phyloP scores from a whole-genome alignment of 495 filamentous ascomycete genomes.

The Penicillium egyptiacum region DNA sequence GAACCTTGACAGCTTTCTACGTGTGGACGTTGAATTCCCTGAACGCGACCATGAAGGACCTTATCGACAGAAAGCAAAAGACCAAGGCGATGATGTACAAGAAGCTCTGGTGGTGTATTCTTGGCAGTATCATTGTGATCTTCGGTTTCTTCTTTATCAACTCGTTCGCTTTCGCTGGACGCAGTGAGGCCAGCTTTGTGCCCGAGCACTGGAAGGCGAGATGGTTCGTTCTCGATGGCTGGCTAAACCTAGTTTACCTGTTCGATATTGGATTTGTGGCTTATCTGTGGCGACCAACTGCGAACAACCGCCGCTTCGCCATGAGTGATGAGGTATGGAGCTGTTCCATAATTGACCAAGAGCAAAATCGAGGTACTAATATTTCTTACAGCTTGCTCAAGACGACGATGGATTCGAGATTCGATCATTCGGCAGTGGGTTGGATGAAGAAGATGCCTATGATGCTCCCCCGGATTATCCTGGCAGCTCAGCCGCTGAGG shows the following conservation, averaged over 20 bases:
- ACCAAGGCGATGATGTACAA: conserved; percentile 95
- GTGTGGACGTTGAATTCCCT: conserved; percentile 98
- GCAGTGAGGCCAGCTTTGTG: conserved; percentile 79
- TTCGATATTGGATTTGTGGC: conserved; percentile 87
- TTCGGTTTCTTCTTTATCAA: conserved; percentile 97
- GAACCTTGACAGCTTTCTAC: conserved; percentile 93
- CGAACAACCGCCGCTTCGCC: conserved; percentile 94
- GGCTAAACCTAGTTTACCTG: conserved; percentile 95
- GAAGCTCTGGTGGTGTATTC: conserved; percentile 97
- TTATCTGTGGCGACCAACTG: conserved; percentile 97
- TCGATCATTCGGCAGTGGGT: conserved; percentile 79
- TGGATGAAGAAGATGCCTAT: conserved; percentile 65
- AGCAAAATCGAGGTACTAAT: conserved; percentile 27
- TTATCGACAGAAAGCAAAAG: conserved; percentile 89
- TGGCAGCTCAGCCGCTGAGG: conserved; percentile 28
- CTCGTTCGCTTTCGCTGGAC: conserved; percentile 87
- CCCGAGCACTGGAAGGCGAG: conserved; percentile 93
- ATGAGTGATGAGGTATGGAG: conserved; percentile 89
- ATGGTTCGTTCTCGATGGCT: conserved; percentile 98
- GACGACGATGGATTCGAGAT: conserved; percentile 99
- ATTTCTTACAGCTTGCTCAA: conserved; percentile 70
- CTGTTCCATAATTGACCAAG: background rate
- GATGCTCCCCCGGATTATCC: conserved; percentile 42
- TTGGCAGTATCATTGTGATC: conserved; percentile 88
- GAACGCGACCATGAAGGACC: conserved; percentile 91